Conservation (phyloP, 768 basidiomycete genomes). For the Termitomyces sp. region DNA sequence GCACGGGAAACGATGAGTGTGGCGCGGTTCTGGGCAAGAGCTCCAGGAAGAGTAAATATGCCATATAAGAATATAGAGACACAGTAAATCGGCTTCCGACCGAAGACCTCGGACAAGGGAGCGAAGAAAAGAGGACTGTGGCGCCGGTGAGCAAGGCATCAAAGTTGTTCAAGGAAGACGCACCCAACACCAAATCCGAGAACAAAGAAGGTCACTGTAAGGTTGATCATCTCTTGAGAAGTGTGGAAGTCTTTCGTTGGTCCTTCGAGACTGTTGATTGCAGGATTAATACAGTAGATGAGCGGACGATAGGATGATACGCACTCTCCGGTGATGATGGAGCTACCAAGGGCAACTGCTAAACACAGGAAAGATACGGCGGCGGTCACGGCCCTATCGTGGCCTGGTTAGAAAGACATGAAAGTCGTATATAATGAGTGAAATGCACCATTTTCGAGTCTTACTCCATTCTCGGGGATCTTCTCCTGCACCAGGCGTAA, state of each 20-base stretch:
- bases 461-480: slow-evolving; percentile 8
- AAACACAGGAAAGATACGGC: slow-evolving; percentile 25
- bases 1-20: slow-evolving; percentile 29
- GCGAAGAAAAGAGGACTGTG: slow-evolving; percentile 35
- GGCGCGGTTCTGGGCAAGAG: slow-evolving; percentile 31
- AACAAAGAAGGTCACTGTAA: slow-evolving; percentile 38
- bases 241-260: slow-evolving; percentile 26
- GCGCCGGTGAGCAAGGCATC: slow-evolving; percentile 9
- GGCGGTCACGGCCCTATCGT: neutral
- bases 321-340: slow-evolving; percentile 36
- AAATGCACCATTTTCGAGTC: slow-evolving; percentile 2
- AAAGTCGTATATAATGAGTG: neutral
- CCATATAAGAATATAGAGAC: slow-evolving; percentile 34
- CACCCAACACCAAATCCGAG: slow-evolving; percentile 37
- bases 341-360: slow-evolving; percentile 31
- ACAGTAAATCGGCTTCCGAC: slow-evolving; percentile 29
- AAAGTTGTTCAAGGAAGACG: neutral
- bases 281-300: neutral
- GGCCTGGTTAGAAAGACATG: neutral
- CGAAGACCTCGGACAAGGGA: slow-evolving; percentile 31
- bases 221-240: slow-evolving; percentile 30
- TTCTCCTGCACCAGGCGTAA: slow-evolving; percentile 6
- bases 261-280: slow-evolving; percentile 21
- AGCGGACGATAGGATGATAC: slow-evolving; percentile 8
- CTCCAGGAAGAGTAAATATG: slow-evolving; percentile 41